Evolutionary conservation across 768 basidiomycete genomes (phyloP).

Genomic region (Termitomyces sp.): DNA sequence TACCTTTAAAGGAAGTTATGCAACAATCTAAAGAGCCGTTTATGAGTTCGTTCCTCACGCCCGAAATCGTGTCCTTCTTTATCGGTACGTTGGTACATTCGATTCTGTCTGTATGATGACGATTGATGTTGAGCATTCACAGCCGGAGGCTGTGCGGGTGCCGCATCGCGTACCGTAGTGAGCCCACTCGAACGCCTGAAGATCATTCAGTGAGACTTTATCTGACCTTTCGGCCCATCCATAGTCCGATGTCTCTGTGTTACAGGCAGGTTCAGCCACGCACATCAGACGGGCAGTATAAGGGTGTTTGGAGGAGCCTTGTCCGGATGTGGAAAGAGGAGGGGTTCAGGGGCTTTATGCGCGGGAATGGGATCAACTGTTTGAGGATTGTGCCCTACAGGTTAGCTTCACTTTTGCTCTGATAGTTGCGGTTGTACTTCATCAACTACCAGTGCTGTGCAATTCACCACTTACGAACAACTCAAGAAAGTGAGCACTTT

Average conservation of each 20-base stretch:
- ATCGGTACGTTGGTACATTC: slow-evolving; percentile 24
- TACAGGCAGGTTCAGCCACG: slow-evolving; percentile 87
- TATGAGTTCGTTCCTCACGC: slow-evolving; percentile 21
- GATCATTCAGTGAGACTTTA: slow-evolving; percentile 80
- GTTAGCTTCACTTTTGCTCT: slow-evolving; percentile 21
- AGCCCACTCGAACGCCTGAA: slow-evolving; percentile 90
- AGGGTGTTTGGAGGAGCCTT: slow-evolving; percentile 79
- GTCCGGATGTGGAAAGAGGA: slow-evolving; percentile 92
- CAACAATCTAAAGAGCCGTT: slow-evolving; percentile 8
- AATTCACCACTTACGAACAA: slow-evolving; percentile 86
- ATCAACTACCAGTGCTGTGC: slow-evolving; percentile 53
- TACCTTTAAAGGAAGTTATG: neutral
- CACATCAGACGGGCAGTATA: slow-evolving; percentile 60
- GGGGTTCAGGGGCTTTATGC: slow-evolving; percentile 89
- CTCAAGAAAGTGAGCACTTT: slow-evolving; percentile 64
- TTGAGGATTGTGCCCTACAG: slow-evolving; percentile 89
- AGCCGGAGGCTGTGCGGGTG: slow-evolving; percentile 56
- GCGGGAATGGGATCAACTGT: slow-evolving; percentile 87
- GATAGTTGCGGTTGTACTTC: neutral
- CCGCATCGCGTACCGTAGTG: slow-evolving; percentile 85
- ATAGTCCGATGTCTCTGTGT: slow-evolving; percentile 2
- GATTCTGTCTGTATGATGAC: neutral
- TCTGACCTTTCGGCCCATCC: neutral
- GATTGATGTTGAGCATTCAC: slow-evolving; percentile 5
- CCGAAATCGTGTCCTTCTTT: slow-evolving; percentile 39